Evolutionary conservation across 257 asterid genomes (phyloP).

Genomic region (Solanum boliviense): DNA sequence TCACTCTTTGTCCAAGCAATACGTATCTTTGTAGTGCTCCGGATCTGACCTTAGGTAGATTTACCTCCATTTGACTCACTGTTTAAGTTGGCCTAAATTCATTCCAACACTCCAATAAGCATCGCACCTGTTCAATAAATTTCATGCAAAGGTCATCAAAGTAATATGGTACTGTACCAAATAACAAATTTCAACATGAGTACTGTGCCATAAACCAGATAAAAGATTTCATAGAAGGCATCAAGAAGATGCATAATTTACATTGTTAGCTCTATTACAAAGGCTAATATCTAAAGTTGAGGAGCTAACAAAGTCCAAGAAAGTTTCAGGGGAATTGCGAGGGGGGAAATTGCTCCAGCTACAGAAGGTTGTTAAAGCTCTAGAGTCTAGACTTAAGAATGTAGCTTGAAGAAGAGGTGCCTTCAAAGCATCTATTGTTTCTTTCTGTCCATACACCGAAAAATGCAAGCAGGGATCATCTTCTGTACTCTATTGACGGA

Average conservation of each 20-base stretch:
- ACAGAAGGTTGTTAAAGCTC: background rate
- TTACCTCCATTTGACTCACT: background rate
- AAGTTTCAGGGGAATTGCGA: background rate
- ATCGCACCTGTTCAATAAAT: background rate
- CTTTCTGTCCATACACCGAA: background rate
- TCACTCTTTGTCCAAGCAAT: background rate
- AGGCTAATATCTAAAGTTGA: background rate
- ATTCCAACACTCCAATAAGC: background rate
- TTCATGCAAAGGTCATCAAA: background rate
- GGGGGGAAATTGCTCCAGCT: background rate
- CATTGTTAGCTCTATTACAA: background rate
- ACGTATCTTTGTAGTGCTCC: background rate
- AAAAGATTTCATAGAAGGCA: background rate
- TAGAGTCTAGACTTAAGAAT: background rate
- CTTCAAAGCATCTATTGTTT: background rate
- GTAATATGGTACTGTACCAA: background rate
- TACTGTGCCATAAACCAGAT: background rate
- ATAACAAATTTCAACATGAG: background rate
- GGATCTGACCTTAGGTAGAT: background rate
- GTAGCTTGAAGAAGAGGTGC: background rate
- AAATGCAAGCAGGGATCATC: background rate
- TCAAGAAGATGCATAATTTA: background rate
- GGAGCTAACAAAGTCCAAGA: background rate
- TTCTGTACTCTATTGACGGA: background rate
- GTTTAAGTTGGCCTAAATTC: background rate